Conservation (phyloP, 2,329 filamentous ascomycete genomes). For the Trichoderma atrobrunneum region DNA sequence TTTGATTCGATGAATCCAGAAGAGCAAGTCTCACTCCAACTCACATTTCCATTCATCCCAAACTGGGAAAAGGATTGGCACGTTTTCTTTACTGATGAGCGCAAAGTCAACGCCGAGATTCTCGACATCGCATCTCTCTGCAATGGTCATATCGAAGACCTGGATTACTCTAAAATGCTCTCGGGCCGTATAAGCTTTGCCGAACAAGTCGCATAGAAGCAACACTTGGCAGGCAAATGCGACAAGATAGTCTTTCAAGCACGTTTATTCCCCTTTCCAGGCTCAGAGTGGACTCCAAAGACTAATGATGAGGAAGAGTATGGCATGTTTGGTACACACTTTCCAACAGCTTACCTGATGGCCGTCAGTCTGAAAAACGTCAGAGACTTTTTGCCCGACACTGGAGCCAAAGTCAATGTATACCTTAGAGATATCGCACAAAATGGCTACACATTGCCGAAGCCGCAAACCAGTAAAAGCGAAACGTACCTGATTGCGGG, state of each 20-base stretch:
- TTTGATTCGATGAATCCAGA: background rate
- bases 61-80: background rate
- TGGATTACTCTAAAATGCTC: background rate
- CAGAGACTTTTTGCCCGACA: background rate
- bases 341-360: slow-evolving; percentile 1
- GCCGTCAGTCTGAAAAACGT: background rate
- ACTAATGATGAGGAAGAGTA: background rate
- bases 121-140: background rate
- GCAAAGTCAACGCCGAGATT: background rate
- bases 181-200: background rate
- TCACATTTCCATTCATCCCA: background rate
- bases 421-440: background rate
- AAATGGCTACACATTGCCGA: background rate
- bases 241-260: background rate
- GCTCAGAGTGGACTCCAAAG: background rate
- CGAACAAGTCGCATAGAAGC: background rate
- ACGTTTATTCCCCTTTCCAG: background rate
- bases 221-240: background rate
- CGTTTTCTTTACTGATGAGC: background rate
- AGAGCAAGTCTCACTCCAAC: background rate
- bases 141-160: background rate
- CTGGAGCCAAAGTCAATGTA: background rate
- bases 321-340: background rate
- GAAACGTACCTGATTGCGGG: background rate
- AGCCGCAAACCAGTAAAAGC: background rate